Percentiles rank a stretch among this genome's conserved stretches.
Evolutionary conservation across 73 alveolate species (phyloP).

Genomic region (Tetrahymena malaccensis): DNA sequence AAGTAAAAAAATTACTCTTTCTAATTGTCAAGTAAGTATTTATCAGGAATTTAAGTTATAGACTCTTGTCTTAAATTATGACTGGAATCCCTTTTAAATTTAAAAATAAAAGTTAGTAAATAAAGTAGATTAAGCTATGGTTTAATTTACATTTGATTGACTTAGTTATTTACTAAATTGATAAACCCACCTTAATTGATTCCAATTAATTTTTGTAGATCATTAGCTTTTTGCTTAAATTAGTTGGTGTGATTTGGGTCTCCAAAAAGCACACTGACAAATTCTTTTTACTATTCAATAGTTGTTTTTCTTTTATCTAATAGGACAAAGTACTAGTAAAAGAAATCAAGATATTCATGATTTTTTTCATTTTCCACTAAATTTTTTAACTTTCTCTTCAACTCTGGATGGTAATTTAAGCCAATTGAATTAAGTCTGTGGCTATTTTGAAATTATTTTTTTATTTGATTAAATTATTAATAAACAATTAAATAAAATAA

Average conservation of each 20-base stretch:
- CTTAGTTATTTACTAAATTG: neutral
- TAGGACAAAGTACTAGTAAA: neutral
- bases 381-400: neutral
- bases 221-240: neutral
- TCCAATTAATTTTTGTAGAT: neutral
- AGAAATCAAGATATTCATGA: neutral
- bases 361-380: neutral
- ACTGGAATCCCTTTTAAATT: neutral
- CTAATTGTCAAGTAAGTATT: neutral
- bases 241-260: neutral
- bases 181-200: neutral
- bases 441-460: neutral
- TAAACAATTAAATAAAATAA: too few relatives aligned
- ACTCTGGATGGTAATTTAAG: neutral
- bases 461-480: too few relatives aligned
- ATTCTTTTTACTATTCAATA: neutral
- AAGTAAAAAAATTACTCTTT: neutral
- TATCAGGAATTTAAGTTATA: neutral
- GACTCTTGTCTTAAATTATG: neutral
- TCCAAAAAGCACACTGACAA: neutral
- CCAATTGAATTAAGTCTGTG: neutral
- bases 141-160: neutral
- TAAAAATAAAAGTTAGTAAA: too few relatives aligned
- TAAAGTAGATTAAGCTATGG: too few relatives aligned
- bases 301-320: neutral